Percentiles rank a stretch among this genome's conserved stretches.
Conservation (phyloP, 164 flowering plant species). For the Pachysandra terminalis region DNA sequence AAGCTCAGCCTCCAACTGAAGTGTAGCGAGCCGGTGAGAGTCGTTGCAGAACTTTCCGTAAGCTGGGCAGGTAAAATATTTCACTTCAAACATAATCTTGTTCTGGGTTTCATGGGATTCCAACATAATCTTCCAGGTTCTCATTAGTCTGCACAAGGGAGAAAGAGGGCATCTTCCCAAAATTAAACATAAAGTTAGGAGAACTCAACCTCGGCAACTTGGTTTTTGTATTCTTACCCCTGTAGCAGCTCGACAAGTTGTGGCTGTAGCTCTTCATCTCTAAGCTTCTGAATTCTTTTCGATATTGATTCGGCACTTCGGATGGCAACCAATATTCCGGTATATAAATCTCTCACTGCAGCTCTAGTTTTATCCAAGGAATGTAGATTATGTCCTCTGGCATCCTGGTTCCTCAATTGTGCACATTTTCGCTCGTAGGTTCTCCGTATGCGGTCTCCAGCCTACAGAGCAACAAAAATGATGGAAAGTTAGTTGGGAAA, state of each 20-base stretch:
- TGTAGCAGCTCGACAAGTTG: constrained; percentile 77
- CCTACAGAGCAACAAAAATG: constrained; percentile 32
- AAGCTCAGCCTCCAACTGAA: constrained; percentile 80
- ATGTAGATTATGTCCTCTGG: constrained; percentile 53
- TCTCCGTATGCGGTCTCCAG: constrained; percentile 69
- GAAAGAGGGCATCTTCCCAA: background rate
- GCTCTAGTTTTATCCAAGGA: constrained; percentile 71
- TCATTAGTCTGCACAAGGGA: constrained; percentile 51
- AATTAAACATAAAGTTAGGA: background rate
- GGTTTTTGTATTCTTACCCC: constrained; percentile 59
- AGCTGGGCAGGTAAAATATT: constrained; percentile 53
- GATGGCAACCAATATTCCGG: constrained; percentile 75
- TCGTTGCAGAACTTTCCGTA: constrained; percentile 72
- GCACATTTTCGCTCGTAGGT: constrained; percentile 68
- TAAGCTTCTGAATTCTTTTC: constrained; percentile 62
- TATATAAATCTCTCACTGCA: constrained; percentile 76
- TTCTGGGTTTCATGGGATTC: constrained; percentile 89
- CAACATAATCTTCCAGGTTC: constrained; percentile 70
- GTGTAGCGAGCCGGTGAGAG: constrained; percentile 74
- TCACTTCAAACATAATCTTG: constrained; percentile 71
- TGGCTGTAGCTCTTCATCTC: constrained; percentile 88
- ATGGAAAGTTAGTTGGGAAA: constrained; percentile 5
- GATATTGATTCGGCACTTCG: constrained; percentile 87
- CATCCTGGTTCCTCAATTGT: constrained; percentile 60
- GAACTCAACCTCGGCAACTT: background rate